Conservation (phyloP, 352 stramenopile genomes). For the Thraustochytrium striatum region DNA sequence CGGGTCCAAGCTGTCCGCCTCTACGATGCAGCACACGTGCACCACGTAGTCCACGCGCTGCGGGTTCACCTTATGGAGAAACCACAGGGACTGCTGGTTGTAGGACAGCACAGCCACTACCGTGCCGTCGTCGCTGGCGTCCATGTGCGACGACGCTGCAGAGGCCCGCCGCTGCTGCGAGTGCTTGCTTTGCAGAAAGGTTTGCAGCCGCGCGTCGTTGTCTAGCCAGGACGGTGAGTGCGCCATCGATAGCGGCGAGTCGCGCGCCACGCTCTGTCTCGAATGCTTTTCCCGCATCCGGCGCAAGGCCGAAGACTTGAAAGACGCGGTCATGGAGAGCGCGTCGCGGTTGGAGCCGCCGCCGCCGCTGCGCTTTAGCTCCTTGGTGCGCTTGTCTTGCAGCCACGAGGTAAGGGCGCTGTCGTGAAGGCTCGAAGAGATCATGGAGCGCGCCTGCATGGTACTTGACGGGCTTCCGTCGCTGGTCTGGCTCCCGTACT, state of each 20-base stretch:
- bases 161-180: no score
- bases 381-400: not conserved
- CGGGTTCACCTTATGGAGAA: conserved; percentile 42
- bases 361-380: not conserved
- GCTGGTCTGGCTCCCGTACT: no score
- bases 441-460: not conserved
- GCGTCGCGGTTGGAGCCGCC: not conserved
- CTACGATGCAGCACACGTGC: conserved; percentile 20
- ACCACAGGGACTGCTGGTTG: conserved; percentile 46
- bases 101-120: conserved; percentile 39
- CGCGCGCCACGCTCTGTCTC: not conserved
- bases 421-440: conserved; percentile 23
- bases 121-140: not conserved
- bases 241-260: not conserved
- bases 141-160: not conserved
- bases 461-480: no score
- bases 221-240: not conserved
- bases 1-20: not conserved
- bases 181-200: no score
- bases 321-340: not conserved
- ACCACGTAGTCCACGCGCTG: conserved; percentile 33
- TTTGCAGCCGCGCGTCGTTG: not conserved
- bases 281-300: conserved; percentile 10
- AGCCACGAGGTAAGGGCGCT: conserved; percentile 18
- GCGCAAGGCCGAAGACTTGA: not conserved